Percentiles rank a stretch among this genome's conserved stretches.
Conservation (phyloP, 179 eudicot species). For the Gypsophila paniculata region DNA sequence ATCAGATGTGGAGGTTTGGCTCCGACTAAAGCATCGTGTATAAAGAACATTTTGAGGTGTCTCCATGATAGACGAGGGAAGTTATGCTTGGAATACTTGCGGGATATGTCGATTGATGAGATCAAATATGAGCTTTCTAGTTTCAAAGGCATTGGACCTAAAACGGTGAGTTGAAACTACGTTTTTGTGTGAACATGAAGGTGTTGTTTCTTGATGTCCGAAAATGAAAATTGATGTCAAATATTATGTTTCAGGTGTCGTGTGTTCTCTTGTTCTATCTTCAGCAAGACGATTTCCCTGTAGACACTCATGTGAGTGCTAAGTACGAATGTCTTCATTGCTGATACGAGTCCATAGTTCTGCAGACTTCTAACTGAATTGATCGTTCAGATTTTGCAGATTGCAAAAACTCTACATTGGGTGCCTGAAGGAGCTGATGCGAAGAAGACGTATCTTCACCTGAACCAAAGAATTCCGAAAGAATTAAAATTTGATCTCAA, state of each 20-base stretch:
- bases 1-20: slow-evolving; percentile 93
- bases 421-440: slow-evolving; percentile 69
- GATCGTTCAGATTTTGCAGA: slow-evolving; percentile 63
- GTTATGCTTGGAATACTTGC: slow-evolving; percentile 71
- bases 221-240: neutral
- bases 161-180: slow-evolving; percentile 50
- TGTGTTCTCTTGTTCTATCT: slow-evolving; percentile 84
- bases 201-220: neutral
- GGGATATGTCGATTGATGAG: slow-evolving; percentile 61
- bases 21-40: slow-evolving; percentile 73
- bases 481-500: slow-evolving; percentile 75
- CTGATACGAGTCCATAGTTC: slow-evolving; percentile 8
- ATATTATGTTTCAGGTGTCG: slow-evolving; percentile 55
- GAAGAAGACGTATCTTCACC: slow-evolving; percentile 72
- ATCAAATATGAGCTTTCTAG: slow-evolving; percentile 70
- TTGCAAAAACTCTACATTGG: slow-evolving; percentile 70
- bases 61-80: slow-evolving; percentile 60
- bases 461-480: slow-evolving; percentile 64
- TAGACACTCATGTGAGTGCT: slow-evolving; percentile 73
- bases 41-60: slow-evolving; percentile 55
- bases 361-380: slow-evolving; percentile 15
- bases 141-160: slow-evolving; percentile 89
- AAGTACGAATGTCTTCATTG: neutral
- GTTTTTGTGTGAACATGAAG: neutral
- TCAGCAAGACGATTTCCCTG: slow-evolving; percentile 81